Conservation (phyloP, 2,329 filamentous ascomycete genomes). For the Penicillium capsulatum region DNA sequence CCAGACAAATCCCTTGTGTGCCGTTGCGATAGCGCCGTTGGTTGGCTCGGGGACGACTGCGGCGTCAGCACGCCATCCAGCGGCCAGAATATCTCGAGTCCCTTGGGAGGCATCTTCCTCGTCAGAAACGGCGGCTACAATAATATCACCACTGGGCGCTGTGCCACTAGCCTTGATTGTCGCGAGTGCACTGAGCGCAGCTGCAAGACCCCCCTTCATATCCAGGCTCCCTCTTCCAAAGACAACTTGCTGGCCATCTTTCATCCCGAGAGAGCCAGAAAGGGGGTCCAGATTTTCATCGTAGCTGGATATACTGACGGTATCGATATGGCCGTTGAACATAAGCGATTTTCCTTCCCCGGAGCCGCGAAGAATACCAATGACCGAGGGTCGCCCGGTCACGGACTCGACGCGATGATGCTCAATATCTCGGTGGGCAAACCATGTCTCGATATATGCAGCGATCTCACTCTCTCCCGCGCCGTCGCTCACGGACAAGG, state of each 20-base stretch:
- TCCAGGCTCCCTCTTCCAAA: constrained; percentile 49
- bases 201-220: constrained; percentile 53
- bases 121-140: constrained; percentile 53
- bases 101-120: constrained; percentile 52
- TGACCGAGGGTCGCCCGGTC: constrained; percentile 48
- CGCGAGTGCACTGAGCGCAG: constrained; percentile 43
- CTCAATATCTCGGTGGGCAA: constrained; percentile 51
- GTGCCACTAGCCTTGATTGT: constrained; percentile 32
- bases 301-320: constrained; percentile 49
- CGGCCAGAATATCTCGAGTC: constrained; percentile 48
- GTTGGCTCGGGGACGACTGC: constrained; percentile 52
- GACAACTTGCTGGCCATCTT: constrained; percentile 35
- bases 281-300: constrained; percentile 41
- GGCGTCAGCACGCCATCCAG: constrained; percentile 53
- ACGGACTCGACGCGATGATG: constrained; percentile 48
- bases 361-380: constrained; percentile 47
- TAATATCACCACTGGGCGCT: constrained; percentile 46
- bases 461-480: constrained; percentile 48
- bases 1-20: constrained; percentile 51
- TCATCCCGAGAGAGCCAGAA: constrained; percentile 35
- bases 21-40: constrained; percentile 39
- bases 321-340: constrained; percentile 54
- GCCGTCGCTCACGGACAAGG: constrained; percentile 40
- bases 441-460: constrained; percentile 48
- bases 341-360: constrained; percentile 49